Evolutionary conservation across 2,329 filamentous ascomycete species (phyloP).

Genomic region (Setomelanomma holmii): DNA sequence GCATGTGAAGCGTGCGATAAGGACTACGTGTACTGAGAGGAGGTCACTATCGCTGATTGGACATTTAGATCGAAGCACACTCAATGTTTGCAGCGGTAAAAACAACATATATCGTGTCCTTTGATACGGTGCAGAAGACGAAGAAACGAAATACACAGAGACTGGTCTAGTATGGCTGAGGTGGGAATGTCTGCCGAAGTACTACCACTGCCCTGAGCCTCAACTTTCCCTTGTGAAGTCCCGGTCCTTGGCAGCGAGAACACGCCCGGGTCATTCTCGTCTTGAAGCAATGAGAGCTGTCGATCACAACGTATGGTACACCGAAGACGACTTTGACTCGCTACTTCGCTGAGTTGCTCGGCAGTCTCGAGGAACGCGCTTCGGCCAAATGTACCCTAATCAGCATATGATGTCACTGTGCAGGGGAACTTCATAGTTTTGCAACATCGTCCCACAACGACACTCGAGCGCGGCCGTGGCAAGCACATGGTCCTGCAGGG

Average conservation of each 20-base stretch:
- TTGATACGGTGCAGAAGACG: neutral
- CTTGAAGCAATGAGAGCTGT: constrained; percentile 9
- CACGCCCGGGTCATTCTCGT: constrained; percentile 26
- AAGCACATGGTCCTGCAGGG: constrained; percentile 26
- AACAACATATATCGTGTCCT: no score
- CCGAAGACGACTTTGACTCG: constrained; percentile 14
- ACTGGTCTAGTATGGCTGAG: neutral
- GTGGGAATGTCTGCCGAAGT: constrained; percentile 8
- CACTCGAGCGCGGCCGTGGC: constrained; percentile 37
- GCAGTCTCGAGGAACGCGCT: constrained; percentile 10
- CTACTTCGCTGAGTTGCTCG: constrained; percentile 1
- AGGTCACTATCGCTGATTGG: neutral
- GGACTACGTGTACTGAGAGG: neutral
- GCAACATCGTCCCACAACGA: constrained; percentile 28
- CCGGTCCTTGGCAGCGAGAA: constrained; percentile 24
- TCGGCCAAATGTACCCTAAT: constrained; percentile 25
- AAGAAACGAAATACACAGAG: neutral
- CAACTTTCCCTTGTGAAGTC: neutral
- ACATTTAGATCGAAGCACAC: no score
- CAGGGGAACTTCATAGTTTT: constrained; percentile 26
- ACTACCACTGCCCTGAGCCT: neutral
- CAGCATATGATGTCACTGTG: constrained; percentile 34
- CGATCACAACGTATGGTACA: constrained; percentile 11
- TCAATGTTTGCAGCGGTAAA: no score
- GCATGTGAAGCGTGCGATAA: constrained; percentile 30